Percentiles rank a stretch among this genome's conserved stretches.
Conservation (phyloP, 345 rosid genomes). For the Syzygium aromaticum region DNA sequence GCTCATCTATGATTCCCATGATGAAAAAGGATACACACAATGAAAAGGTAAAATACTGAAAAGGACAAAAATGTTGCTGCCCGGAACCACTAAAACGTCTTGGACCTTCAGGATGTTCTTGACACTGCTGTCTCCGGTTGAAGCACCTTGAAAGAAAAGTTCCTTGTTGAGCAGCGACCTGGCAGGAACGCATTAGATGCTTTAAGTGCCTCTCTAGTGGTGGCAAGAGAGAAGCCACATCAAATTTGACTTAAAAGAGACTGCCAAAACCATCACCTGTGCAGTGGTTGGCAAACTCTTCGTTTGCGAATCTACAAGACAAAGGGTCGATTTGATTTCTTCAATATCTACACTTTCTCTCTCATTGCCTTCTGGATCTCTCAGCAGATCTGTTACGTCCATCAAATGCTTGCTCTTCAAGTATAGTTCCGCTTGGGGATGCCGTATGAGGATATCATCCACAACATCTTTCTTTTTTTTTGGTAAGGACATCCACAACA, state of each 20-base stretch:
- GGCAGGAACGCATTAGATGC: constrained; percentile 2
- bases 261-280: constrained; percentile 38
- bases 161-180: constrained; percentile 99
- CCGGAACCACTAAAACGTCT: constrained; percentile 44
- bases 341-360: constrained; percentile 62
- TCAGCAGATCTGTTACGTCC: constrained; percentile 45
- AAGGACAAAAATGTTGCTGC: constrained; percentile 71
- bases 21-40: not conserved
- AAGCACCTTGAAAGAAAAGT: constrained; percentile 79
- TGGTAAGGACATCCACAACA: constrained; percentile 71
- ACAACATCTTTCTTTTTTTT: constrained; percentile 71
- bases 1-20: not conserved
- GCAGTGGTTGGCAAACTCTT: constrained; percentile 94
- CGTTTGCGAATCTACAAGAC: constrained; percentile 68
- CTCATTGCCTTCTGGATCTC: constrained; percentile 62
- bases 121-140: constrained; percentile 47
- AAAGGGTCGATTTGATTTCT: constrained; percentile 61
- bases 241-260: not conserved
- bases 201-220: not conserved
- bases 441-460: constrained; percentile 64
- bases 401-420: constrained; percentile 57
- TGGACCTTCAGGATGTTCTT: constrained; percentile 83
- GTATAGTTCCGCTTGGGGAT: constrained; percentile 77
- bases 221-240: not conserved
- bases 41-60: constrained; percentile 31